Percentiles rank a stretch among this genome's conserved stretches.
phyloP scores from a whole-genome alignment of 1,139 yeast species.

The Debaryomyces singareniensis region DNA sequence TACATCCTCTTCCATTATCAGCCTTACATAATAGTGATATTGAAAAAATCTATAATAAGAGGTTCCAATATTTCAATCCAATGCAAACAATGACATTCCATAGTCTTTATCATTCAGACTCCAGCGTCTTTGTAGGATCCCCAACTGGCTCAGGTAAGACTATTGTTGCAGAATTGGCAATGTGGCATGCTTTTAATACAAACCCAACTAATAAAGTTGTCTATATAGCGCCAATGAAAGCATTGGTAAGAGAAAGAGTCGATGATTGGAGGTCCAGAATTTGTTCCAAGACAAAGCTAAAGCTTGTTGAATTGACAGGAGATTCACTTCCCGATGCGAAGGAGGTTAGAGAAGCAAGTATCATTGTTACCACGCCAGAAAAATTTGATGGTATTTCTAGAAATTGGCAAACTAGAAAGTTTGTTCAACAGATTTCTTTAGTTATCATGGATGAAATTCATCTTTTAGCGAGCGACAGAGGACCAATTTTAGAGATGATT shows the following conservation, averaged over 20 bases:
- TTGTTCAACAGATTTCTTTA: slow-evolving; percentile 84
- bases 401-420: slow-evolving; percentile 93
- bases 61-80: slow-evolving; percentile 88
- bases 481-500: slow-evolving; percentile 97
- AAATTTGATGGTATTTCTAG: slow-evolving; percentile 98
- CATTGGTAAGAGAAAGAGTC: slow-evolving; percentile 92
- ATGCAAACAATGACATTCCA: slow-evolving; percentile 98
- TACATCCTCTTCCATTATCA: slow-evolving; percentile 80
- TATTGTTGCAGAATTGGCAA: slow-evolving; percentile 92
- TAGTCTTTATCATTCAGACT: slow-evolving; percentile 70
- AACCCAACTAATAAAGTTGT: slow-evolving; percentile 81
- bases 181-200: slow-evolving; percentile 88
- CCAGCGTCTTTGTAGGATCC: slow-evolving; percentile 88
- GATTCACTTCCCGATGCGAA: slow-evolving; percentile 88
- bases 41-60: slow-evolving; percentile 59
- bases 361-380: slow-evolving; percentile 94
- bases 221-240: slow-evolving; percentile 99
- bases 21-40: slow-evolving; percentile 68
- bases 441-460: slow-evolving; percentile 98
- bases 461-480: slow-evolving; percentile 93
- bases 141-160: slow-evolving; percentile 99
- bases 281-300: slow-evolving; percentile 53
- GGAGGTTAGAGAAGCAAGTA: slow-evolving; percentile 84
- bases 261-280: slow-evolving; percentile 86
- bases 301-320: slow-evolving; percentile 91